Evolutionary conservation across 306 rosid genomes (phyloP).

Genomic region (Alnus glutinosa): DNA sequence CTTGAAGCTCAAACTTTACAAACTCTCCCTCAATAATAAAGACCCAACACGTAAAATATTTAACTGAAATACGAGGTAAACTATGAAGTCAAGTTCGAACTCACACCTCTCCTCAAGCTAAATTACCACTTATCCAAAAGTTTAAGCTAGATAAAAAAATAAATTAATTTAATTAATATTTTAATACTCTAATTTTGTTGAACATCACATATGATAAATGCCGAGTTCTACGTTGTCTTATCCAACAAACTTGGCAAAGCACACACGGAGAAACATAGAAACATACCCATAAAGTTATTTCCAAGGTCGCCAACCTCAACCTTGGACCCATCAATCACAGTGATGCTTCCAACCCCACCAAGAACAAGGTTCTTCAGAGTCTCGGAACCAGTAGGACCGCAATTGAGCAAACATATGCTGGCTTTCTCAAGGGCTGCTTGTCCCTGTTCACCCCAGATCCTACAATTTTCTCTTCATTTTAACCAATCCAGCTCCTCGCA

Average conservation of each 20-base stretch:
- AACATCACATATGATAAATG: too few relatives aligned
- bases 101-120: too few relatives aligned
- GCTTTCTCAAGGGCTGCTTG: conserved; percentile 83
- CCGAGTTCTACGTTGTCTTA: too few relatives aligned
- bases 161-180: too few relatives aligned
- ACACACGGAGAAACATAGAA: background rate
- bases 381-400: conserved; percentile 99
- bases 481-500: background rate
- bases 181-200: too few relatives aligned
- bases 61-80: too few relatives aligned
- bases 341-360: conserved; percentile 96
- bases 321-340: conserved; percentile 91
- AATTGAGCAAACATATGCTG: conserved; percentile 81
- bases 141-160: too few relatives aligned
- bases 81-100: too few relatives aligned
- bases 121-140: too few relatives aligned
- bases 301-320: conserved; percentile 93
- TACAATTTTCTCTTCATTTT: conserved; percentile 34
- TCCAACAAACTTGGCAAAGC: background rate
- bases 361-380: conserved; percentile 89
- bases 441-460: conserved; percentile 91
- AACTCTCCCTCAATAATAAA: too few relatives aligned
- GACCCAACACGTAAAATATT: too few relatives aligned
- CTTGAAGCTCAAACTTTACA: too few relatives aligned
- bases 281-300: conserved; percentile 84